phyloP scores from a whole-genome alignment of 257 asterid genomes.

The Prunella vulgaris region DNA sequence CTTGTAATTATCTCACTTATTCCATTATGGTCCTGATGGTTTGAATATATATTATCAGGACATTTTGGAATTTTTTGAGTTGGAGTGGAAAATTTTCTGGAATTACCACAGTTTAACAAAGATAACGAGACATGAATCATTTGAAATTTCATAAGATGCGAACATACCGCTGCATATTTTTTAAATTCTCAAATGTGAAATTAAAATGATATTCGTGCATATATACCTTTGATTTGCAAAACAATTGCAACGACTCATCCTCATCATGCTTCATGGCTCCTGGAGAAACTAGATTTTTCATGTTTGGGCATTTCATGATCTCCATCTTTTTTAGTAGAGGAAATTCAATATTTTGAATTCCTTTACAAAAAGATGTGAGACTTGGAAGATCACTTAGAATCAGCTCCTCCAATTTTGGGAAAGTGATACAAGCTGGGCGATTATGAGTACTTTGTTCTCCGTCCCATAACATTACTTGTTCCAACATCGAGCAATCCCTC shows the following conservation, averaged over 20 bases:
- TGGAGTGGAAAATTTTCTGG: too few species aligned
- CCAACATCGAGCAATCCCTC: neutral
- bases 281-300: neutral
- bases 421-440: neutral
- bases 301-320: neutral
- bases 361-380: neutral
- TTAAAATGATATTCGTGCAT: too few species aligned
- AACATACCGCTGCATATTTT: too few species aligned
- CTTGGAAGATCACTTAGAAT: neutral
- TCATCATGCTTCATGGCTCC: too few species aligned
- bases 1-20: too few species aligned
- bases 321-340: neutral
- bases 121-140: too few species aligned
- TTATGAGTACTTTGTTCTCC: neutral
- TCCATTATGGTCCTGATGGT: too few species aligned
- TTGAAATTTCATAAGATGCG: too few species aligned
- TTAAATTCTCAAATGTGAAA: too few species aligned
- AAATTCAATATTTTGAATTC: neutral
- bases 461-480: neutral
- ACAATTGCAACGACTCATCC: neutral
- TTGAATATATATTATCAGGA: too few species aligned
- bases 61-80: too few species aligned
- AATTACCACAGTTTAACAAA: too few species aligned
- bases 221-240: neutral
- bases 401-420: neutral